Evolutionary conservation across 192 early-diverging fungal species (phyloP), one percentile per base, ranked within the genome.

Genomic region (Coemansia sp.): DNA sequence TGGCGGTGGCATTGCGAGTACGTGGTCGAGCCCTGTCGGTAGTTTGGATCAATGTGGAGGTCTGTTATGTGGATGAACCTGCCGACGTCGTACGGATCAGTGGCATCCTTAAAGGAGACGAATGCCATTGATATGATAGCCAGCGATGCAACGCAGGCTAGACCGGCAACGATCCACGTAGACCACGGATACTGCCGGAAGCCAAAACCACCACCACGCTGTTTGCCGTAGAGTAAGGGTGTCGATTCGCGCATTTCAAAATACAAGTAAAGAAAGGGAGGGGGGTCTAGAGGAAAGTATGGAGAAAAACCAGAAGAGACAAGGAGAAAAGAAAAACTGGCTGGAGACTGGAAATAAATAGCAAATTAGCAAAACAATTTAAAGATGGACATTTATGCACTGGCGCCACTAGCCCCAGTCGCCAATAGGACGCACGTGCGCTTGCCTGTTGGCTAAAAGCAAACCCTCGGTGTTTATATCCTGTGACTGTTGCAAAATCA

Each of bases 31-130:
- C 88, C 87, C 7, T 64, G 53, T 0, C 52, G 4, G 67, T 89
- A 91, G 61, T 72, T 61, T 49, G 79, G 78, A 61, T 92, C 89
- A 9, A 88, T 78, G 71, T 91, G 89, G 22, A 91, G 69, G 55
- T 91, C 88, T 4, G 86, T 89, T n/a, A 91, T 87, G 62, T 91
- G 89, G 41, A 91, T 49, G 60, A 86, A 91, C 20, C 71, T 79
- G 10, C 90, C 89, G 15, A 81, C 79, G 77, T 40, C 20, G 67
- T 8, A 62, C 56, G 57, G 13, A 35, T 63, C 40, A 67, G 74
- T 40, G 43, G 74, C 15, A 22, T 29, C 22, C 13, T 25, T 14
- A 36, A 34, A n/a, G 5, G 55, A 33, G 19, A 36, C 33, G n/a
- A 19, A 15, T 25, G 55, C 42, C 42, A 45, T 45, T 7, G 42